Evolutionary conservation across 169 alveolate species (phyloP).

Genomic region (Miamiensis avidus): DNA sequence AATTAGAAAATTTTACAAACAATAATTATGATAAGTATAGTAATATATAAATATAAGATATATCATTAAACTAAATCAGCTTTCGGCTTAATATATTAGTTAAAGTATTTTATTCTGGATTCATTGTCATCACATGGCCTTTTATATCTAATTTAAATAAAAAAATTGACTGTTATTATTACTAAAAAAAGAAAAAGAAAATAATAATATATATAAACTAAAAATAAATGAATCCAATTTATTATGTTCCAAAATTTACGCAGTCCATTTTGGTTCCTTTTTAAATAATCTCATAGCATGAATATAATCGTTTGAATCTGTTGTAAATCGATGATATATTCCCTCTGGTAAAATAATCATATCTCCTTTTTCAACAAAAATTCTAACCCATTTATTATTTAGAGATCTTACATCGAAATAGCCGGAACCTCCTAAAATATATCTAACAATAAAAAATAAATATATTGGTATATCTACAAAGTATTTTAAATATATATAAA

Average conservation of each 20-base stretch:
- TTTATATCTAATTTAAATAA: not conserved
- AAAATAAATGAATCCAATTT: no score
- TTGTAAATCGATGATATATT: slow-evolving; percentile 21
- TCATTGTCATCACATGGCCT: not conserved
- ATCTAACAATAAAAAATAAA: no score
- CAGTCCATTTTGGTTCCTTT: slow-evolving; percentile 29
- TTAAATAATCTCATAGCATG: slow-evolving; percentile 27
- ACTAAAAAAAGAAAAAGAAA: not conserved
- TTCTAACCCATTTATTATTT: slow-evolving; percentile 23
- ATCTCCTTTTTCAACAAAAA: slow-evolving; percentile 23
- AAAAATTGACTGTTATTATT: no score
- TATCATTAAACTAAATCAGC: no score
- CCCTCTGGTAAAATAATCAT: slow-evolving; percentile 25
- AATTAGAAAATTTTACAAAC: no score
- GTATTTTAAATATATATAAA: no score
- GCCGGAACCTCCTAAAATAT: slow-evolving; percentile 15
- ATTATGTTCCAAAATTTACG: not conserved
- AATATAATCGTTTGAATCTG: slow-evolving; percentile 15
- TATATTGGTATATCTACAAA: no score
- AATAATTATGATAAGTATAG: no score
- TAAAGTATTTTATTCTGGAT: not conserved
- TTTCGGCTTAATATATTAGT: no score
- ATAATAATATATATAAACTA: no score
- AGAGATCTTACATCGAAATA: slow-evolving; percentile 22
- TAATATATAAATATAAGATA: no score